A percentile compares a stretch with the other conserved stretches of the same genome.
These are phyloP conservation scores for Cladophialophora exuberans DNA, from an alignment of 2,329 filamentous ascomycete genomes.

Conservation along the genomic window DNA sequence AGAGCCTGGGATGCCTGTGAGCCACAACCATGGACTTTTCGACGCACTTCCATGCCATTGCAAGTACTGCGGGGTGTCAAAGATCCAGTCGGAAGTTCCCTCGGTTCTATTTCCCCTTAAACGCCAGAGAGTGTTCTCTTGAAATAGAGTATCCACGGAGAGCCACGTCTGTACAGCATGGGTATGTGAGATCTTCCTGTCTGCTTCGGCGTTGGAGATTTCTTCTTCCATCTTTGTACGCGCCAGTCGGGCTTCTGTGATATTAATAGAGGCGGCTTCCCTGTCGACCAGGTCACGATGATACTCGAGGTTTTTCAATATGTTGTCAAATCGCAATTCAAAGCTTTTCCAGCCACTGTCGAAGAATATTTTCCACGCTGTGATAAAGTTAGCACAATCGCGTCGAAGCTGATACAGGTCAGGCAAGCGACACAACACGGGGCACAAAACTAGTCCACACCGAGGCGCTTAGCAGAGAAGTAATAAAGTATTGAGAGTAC, in stretches of 20 bases:
- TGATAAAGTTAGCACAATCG: no score
- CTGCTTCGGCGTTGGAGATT: neutral
- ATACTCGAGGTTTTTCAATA: conserved; percentile 35
- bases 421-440: no score
- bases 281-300: conserved; percentile 36
- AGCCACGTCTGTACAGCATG: neutral
- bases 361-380: conserved; percentile 39
- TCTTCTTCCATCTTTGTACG: neutral
- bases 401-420: no score
- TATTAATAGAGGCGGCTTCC: neutral
- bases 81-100: neutral
- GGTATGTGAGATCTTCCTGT: neutral
- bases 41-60: neutral
- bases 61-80: neutral
- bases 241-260: neutral
- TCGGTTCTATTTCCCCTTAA: neutral
- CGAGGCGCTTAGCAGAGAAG: no score
- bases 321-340: conserved; percentile 34
- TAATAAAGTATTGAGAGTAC: conserved; percentile 7
- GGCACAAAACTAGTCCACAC: no score
- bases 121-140: neutral
- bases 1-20: neutral
- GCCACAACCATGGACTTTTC: neutral
- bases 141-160: neutral
- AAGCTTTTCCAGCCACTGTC: conserved; percentile 37